Evolutionary conservation across 805 yeast genomes (phyloP), one percentile per base, ranked within the genome.

Genomic region (Jamesozyma hellenica): DNA sequence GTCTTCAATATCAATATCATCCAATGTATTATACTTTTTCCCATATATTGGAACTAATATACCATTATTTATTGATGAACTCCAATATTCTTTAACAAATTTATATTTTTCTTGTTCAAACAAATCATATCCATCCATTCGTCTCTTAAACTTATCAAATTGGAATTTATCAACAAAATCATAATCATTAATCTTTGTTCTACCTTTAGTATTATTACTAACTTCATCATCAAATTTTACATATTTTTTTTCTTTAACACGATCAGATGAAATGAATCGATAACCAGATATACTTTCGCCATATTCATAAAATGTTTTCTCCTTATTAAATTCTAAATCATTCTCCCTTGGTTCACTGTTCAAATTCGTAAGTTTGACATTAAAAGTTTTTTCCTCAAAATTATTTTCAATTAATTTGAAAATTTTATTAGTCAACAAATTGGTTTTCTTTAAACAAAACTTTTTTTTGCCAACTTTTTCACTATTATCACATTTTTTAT

Each of bases 221-320:
- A 27, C 21, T 8, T 28, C 28, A 15, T 2, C n/a, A 6, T 25
- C 36, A 4, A 10, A 13, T 13, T 18, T 11, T 9, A 12, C 16
- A 14, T 7, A 3, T 26, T 30, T 15, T 19, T 9, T 29, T 27
- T 14, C 44, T 39, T 18, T 41, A 40, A 25, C 40, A 33, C 12
- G 32, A 8, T 16, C 19, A 4, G 43, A 38, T 3, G 47, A 32
- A n/a, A 52, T 29, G 26, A 43, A 49, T 34, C 38, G 45, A 35
- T 42, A 52, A 12, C 56, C 56, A 14, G 40, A 39, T 9, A 47
- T 42, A 4, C 39, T 23, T 6, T 47, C 45, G 4, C 56, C 56
- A 34, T 40, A 47, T 32, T 52, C 55, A 18, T 30, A 28, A 21
- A 19, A 35, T 12, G 14, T 31, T 18, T 11, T 16, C 12, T 31